These are phyloP conservation scores for Claviceps capensis DNA, from an alignment of 2,329 filamentous ascomycete species.

Conservation along the genomic window DNA sequence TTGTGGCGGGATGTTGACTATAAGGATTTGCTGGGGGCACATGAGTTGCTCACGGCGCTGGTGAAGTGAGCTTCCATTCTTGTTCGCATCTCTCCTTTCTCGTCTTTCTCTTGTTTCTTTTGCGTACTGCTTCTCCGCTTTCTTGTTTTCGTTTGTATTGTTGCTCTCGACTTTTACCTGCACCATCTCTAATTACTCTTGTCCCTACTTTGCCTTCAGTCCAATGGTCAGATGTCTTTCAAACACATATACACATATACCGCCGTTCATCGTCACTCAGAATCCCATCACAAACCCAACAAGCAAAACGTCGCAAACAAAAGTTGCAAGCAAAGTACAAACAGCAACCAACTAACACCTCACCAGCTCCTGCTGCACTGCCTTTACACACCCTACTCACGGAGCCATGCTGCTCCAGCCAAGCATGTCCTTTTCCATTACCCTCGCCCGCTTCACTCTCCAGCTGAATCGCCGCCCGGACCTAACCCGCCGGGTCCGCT, in stretches of 20 bases:
- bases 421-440: conserved; percentile 67
- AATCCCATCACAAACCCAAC: no score
- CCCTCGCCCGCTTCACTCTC: conserved; percentile 72
- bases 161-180: neutral
- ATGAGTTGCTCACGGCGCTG: conserved; percentile 58
- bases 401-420: conserved; percentile 74
- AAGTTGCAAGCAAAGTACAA: neutral
- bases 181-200: no score
- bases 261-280: no score
- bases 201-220: no score
- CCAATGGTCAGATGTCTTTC: no score
- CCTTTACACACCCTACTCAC: conserved; percentile 64
- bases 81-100: conserved; percentile 8
- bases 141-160: neutral
- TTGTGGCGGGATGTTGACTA: conserved; percentile 74
- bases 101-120: neutral
- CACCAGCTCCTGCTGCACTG: conserved; percentile 66
- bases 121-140: neutral
- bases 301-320: no score
- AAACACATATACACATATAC: no score
- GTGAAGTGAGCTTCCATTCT: conserved; percentile 48
- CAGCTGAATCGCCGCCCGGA: conserved; percentile 70
- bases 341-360: neutral
- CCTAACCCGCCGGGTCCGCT: conserved; percentile 52
- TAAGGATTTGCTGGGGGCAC: conserved; percentile 59